These are phyloP conservation scores for Lippia alba DNA, from an alignment of 305 asterid species.

Conservation along the genomic window DNA sequence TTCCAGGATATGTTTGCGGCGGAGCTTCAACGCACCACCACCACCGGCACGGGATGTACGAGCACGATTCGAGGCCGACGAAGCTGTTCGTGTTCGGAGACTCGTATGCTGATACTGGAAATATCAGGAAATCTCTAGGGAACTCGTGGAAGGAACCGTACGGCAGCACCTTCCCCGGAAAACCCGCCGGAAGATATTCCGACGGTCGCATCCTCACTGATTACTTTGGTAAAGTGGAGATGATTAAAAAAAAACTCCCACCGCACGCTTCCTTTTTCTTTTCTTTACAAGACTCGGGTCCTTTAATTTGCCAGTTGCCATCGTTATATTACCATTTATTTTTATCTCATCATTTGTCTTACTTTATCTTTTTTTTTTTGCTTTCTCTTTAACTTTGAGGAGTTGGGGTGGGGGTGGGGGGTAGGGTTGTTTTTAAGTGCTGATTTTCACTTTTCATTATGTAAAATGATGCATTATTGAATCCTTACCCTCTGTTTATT, in stretches of 20 bases:
- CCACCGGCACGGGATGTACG: conserved; percentile 7
- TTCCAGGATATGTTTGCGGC: conserved; percentile 28
- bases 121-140: conserved; percentile 44
- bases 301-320: conserved; percentile 12
- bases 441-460: conserved; percentile 13
- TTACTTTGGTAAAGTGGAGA: conserved; percentile 43
- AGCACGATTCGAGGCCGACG: conserved; percentile 19
- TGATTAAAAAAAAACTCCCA: conserved; percentile 1
- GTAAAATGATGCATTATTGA: conserved; percentile 27
- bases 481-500: not conserved
- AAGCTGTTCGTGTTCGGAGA: conserved; percentile 66
- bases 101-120: conserved; percentile 73
- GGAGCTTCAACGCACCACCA: conserved; percentile 18
- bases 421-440: not conserved
- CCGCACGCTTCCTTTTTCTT: conserved; percentile 12
- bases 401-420: not conserved
- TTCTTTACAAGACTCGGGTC: not conserved
- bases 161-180: conserved; percentile 77
- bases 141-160: conserved; percentile 64
- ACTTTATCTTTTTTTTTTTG: conserved; percentile 56
- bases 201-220: conserved; percentile 79
- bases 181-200: conserved; percentile 74
- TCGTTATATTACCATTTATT: conserved; percentile 10
- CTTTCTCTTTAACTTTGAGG: conserved; percentile 21
- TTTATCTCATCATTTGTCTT: conserved; percentile 41